Evolutionary conservation across 2,329 filamentous ascomycete genomes (phyloP), one percentile per base, ranked within the genome.

Genomic region (Aspergillus candidus): DNA sequence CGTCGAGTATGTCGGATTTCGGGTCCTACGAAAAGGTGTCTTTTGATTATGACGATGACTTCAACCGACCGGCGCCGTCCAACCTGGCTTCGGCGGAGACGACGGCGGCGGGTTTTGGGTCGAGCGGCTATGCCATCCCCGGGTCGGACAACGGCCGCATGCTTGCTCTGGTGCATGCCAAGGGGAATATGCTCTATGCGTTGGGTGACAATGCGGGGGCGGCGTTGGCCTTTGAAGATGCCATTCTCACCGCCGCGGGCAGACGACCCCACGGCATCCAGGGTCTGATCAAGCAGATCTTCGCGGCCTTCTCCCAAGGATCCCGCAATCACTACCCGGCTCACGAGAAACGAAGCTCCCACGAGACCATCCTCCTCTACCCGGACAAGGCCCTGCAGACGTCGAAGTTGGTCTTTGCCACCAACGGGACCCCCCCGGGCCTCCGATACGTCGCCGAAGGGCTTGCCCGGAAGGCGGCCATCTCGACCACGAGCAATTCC

Each of bases 141-240:
- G 89, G 84, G 2, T 81, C 78, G 35, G 93, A 98, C 54, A 97
- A 96, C 61, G 93, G 91, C 7, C 81, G 93, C 47, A 88, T 98
- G 58, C 77, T 98, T 35, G 86, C 89, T n/a, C 76, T 98, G 12
- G 82, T 97, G 33, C 93, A 98, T 67, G 90, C 91, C 14, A 98
- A 97, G 66, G 93, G 91, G n/a, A 97, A 97, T 51, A 94, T 97
- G 84, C 75, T 97, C 2, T 98, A 98, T 67, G 82, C 87, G 18
- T 71, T 94, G 27, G 91, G 91, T 36, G 84, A 96, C 53, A 86
- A 93, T 51, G 74, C 77, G 32, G 80, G 77, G 33, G 93, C 93
- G 34, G 89, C 91, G 1, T 80, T 82, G 55, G 88, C 93, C 4
- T 98, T 98, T 56, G 93, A 98, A 63, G 89, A 96, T 64, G 91